These are phyloP conservation scores for Cicer cuneatum DNA, from an alignment of 306 rosid genomes.

Conservation along the genomic window DNA sequence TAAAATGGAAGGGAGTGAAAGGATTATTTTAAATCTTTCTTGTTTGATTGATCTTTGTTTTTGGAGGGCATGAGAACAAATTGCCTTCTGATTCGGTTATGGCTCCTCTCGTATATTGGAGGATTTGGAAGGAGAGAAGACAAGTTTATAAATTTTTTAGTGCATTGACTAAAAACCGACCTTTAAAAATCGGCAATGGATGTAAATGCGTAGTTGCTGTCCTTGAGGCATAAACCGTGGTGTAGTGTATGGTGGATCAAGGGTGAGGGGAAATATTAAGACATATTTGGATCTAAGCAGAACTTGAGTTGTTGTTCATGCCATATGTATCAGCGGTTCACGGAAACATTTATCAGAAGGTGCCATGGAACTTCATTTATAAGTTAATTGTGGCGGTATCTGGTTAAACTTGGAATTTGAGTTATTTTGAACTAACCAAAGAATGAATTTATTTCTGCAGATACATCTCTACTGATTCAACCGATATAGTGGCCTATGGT, in stretches of 20 bases:
- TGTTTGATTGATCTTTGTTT: not conserved
- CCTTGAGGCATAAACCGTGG: slow-evolving; percentile 6
- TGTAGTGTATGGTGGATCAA: slow-evolving; percentile 9
- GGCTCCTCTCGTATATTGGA: not conserved
- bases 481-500: slow-evolving; percentile 69
- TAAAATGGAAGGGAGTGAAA: not conserved
- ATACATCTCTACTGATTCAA: slow-evolving; percentile 68
- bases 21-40: not conserved
- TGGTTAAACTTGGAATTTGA: slow-evolving; percentile 16
- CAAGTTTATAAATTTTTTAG: not conserved
- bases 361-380: slow-evolving; percentile 23
- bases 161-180: slow-evolving; percentile 19
- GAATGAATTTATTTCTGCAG: slow-evolving; percentile 52
- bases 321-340: not conserved
- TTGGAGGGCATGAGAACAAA: not conserved
- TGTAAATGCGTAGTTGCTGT: slow-evolving; percentile 17
- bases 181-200: not conserved
- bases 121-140: not conserved
- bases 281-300: slow-evolving; percentile 4
- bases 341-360: slow-evolving; percentile 24
- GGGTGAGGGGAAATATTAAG: slow-evolving; percentile 7
- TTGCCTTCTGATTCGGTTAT: not conserved
- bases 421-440: slow-evolving; percentile 42
- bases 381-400: slow-evolving; percentile 7
- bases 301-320: slow-evolving; percentile 13